Base-by-base conservation (phyloP, 139 green algal genomes). In the Spirogloea muscicola region DNA sequence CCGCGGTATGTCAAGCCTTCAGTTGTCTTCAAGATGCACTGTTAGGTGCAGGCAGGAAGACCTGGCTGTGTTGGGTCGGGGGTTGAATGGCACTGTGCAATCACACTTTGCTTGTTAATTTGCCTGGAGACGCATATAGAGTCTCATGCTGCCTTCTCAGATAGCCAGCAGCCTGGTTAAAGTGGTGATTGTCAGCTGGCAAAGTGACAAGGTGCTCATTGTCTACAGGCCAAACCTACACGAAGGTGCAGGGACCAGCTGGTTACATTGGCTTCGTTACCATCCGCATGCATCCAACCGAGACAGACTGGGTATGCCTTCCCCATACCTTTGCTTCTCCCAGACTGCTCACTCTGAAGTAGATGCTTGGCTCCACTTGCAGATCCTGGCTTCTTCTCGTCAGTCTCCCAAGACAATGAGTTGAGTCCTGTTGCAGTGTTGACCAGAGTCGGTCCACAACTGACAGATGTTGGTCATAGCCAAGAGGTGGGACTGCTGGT, bases 271-370 rank as follows among this genome's bases (percentile, higher is more conserved):
- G 72, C 4, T 18, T 77, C n/a, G 21, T 63, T 3, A 59, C 72
- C 31, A 44, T 80, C 63, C 62, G 72, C 13, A 27, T 80, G 18
- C 72, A 80, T 42, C 72, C 72, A 2, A 65, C 34, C 39, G 63
- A 77, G 18, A 65, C 65, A 13, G 72, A 77, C 48, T 77, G 72
- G 72, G 72, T 80, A 66, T 21, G 71, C 76, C 36, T 16, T 18
- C n/a, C 21, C 1, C 65, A n/a, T n/a, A n/a, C n/a, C n/a, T n/a
- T n/a, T n/a, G n/a, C n/a, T n/a, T n/a, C n/a, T n/a, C n/a, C n/a
- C n/a, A n/a, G n/a, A n/a, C n/a, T n/a, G n/a, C n/a, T n/a, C n/a
- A n/a, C n/a, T n/a, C n/a, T n/a, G n/a, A n/a, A n/a, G n/a, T n/a
- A n/a, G n/a, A n/a, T n/a, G n/a, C n/a, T n/a, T n/a, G n/a, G n/a